Evolutionary conservation across 805 yeast species (phyloP).

Genomic region (Saturnispora gosingensis): DNA sequence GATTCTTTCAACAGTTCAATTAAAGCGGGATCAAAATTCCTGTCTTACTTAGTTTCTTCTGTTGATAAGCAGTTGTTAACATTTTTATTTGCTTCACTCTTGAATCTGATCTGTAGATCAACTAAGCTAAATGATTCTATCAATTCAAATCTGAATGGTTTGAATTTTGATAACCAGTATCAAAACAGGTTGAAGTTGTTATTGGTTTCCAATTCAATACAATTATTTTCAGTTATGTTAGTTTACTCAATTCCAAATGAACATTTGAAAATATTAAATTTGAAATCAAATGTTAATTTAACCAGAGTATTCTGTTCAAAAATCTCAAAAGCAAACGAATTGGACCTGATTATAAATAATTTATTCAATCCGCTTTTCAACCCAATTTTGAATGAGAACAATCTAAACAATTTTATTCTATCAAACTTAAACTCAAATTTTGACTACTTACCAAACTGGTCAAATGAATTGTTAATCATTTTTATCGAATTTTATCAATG

Average conservation of each 20-base stretch:
- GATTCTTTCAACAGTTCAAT: slow-evolving; percentile 33
- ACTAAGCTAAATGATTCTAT: slow-evolving; percentile 25
- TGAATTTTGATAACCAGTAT: slow-evolving; percentile 25
- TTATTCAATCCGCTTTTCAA: slow-evolving; percentile 38
- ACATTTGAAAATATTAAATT: slow-evolving; percentile 29
- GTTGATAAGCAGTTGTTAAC: slow-evolving; percentile 40
- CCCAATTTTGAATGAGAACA: slow-evolving; percentile 28
- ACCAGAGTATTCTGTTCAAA: slow-evolving; percentile 41
- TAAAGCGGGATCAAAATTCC: slow-evolving; percentile 48
- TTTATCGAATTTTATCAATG: slow-evolving; percentile 74
- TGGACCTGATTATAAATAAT: slow-evolving; percentile 39
- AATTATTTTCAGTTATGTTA: slow-evolving; percentile 50
- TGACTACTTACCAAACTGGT: slow-evolving; percentile 33
- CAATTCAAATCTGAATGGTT: slow-evolving; percentile 25
- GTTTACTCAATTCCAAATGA: slow-evolving; percentile 56
- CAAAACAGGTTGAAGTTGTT: slow-evolving; percentile 36
- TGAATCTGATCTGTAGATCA: slow-evolving; percentile 53
- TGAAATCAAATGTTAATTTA: slow-evolving; percentile 21
- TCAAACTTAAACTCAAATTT: slow-evolving; percentile 2
- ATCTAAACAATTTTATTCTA: slow-evolving; percentile 19
- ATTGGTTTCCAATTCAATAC: slow-evolving; percentile 47
- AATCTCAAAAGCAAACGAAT: slow-evolving; percentile 45
- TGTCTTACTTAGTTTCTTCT: slow-evolving; percentile 44
- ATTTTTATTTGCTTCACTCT: slow-evolving; percentile 56
- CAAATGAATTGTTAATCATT: slow-evolving; percentile 50